Base-by-base conservation (phyloP, 2,329 filamentous ascomycete genomes). In the Alternaria sp. region DNA sequence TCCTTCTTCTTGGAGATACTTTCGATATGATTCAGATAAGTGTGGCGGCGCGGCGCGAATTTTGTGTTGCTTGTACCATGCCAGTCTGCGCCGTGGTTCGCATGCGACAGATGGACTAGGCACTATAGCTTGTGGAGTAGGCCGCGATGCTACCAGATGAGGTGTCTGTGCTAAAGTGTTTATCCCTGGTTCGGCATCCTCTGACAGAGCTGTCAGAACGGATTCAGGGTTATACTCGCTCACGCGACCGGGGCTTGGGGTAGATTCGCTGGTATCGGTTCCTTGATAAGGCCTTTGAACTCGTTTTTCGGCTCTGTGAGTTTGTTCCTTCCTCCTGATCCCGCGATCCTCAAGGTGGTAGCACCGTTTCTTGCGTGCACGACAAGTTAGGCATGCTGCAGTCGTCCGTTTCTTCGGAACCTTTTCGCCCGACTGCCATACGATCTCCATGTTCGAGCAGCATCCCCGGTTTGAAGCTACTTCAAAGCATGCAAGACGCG, bases 181-280 rank as follows among this genome's bases (percentile, higher is more conserved):
- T 51, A 46, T 6, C 34, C 38, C 46, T 36, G 54, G 38, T n/a
- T 43, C 46, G n/a, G 38, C 38, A 22, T 44, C 28, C 34, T 57
- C 54, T 36, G 54, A 57, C 8, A 57, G 46, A 51, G 54, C 54
- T 43, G 38, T 38, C 11, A 57, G 54, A 12, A 57, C 30, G 6
- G 54, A 57, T 20, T 49, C 54, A 11, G 54, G 54, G 11, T 57
- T 57, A 16, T 57, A 57, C 44, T 57, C 54, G 46, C 54, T 57
- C 11, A 57, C 54, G n/a, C 54, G 46, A 22, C 54, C 54, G 18
- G 54, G 54, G 7, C 54, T 57, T 28, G 30, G 38, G 4, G 7
- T 51, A 2, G 54, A 30, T 4, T 51, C 48, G 28, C 54, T 16
- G 7, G 12, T 36, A 12, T 39, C 34, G 11, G 4, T 38, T n/a